Evolutionary conservation across 116 monocot genomes (phyloP), one percentile per base, ranked within the genome.

Genomic region (Papilionanthe hybrid): DNA sequence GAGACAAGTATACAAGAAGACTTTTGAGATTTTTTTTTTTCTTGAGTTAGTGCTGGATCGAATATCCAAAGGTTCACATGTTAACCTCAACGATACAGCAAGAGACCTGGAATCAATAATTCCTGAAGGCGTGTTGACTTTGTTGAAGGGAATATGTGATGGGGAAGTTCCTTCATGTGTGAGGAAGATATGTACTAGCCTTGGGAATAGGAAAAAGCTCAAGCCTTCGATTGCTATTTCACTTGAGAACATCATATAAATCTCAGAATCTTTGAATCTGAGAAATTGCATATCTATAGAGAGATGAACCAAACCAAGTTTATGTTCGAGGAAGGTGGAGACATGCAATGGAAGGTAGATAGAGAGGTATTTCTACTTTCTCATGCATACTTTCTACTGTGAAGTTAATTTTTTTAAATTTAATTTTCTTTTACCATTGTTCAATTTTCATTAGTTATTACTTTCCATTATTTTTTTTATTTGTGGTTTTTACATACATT

Each of bases 1-100:
- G 99, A 99, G 72, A 90, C 89, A 17, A 91, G 88, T 87, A 88
- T 99, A 79, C 93, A 93, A 84, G 95, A 99, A 72, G 98, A 99
- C 77, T 94, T n/a, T 91, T 81, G 98, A 93, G 73, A 94, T 86
- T 75, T 77, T 94, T 75, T 77, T 94, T 81, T 99, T 99, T 81
- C 95, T 99, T 83, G 94, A 99, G 79, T 81, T 99, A 77, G 90
- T 99, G 18, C 84, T 99, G 78, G 91, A 99, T 58, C 79, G 88
- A 43, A 86, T 99, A 65, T 91, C 84, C 72, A 83, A 72, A 55
- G 77, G 84, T 82, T 32, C 32, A 32, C 32, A 32, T 32, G 32
- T 32, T 32, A 32, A 2, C 32, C 0, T 32, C 43, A 47, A 22
- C 45, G 66, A 56, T 48, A 71, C 80, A 74, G 4, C 82, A 50